A percentile compares a stretch with the other conserved stretches of the same genome.
Evolutionary conservation across 805 yeast species (phyloP).

Genomic region (Cyberlindnera saturnus): DNA sequence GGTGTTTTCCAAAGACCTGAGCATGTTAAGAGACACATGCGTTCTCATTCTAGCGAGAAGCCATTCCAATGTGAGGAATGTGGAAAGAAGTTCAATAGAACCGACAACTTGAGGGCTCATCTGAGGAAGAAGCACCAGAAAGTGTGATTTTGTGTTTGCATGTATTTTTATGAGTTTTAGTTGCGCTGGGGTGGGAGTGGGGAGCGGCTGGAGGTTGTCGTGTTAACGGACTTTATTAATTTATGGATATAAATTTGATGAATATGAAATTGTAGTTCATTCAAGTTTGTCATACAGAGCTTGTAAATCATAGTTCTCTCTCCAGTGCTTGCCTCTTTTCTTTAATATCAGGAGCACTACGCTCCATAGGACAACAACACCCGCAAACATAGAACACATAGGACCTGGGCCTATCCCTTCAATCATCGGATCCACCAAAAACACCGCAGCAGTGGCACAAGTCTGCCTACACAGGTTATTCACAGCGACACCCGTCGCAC

Average conservation of each 20-base stretch:
- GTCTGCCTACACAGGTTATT: slow-evolving; percentile 70
- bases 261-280: slow-evolving; percentile 4
- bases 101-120: slow-evolving; percentile 79
- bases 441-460: slow-evolving; percentile 72
- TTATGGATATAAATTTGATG: no score
- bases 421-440: slow-evolving; percentile 66
- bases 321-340: slow-evolving; percentile 50
- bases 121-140: slow-evolving; percentile 49
- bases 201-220: no score
- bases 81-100: slow-evolving; percentile 59
- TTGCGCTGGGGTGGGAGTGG: no score
- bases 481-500: slow-evolving; percentile 84
- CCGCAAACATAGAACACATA: slow-evolving; percentile 59
- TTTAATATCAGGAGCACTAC: slow-evolving; percentile 41
- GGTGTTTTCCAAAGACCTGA: slow-evolving; percentile 62
- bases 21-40: slow-evolving; percentile 67
- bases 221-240: no score
- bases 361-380: slow-evolving; percentile 42
- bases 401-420: slow-evolving; percentile 67
- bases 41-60: slow-evolving; percentile 74
- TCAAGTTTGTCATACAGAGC: slow-evolving; percentile 43
- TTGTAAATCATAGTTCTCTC: slow-evolving; percentile 57
- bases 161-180: neutral
- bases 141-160: neutral
- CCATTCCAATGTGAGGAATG: slow-evolving; percentile 69